Base-by-base conservation (phyloP, 306 rosid genomes). In the Biancaea sappan region DNA sequence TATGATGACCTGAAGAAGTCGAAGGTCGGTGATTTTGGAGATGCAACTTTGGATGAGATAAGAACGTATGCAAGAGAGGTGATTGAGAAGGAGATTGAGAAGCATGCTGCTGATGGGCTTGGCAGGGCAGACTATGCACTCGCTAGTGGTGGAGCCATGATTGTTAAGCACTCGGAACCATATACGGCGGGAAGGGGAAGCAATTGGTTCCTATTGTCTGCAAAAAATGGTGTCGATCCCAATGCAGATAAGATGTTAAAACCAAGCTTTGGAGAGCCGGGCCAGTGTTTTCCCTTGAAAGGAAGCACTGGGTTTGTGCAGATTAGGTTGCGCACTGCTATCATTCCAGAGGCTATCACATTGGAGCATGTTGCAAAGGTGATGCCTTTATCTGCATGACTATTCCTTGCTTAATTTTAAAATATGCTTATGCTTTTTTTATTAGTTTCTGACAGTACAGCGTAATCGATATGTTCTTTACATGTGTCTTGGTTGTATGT, bases 311-410 rank as follows among this genome's bases (percentile, higher is more conserved):
- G 99, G 24, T 95, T 88, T 85, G 92, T 90, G 29, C 91, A 87
- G 80, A 92, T 95, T 80, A 90, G 58, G 88, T 79, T 95, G 77
- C 87, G 98, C 12, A 56, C 96, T 1, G 88, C 89, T 7, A 87
- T 95, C 60, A 66, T 88, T 78, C 97, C 99, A 0, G 98, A 95
- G 85, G 96, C 98, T 69, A 57, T 95, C 71, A 95, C 98, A 25
- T 73, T 95, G 90, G 99, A 95, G 66, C 99, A 95, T 86, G 88
- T 90, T 72, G 93, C 99, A 24, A 87, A 90, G 98, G 99, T 94
- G 72, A 77, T 79, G 50, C n/a, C 34, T 51, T 25, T 61, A 35
- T 19, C 13, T 5, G 0, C 32, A 12, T 72, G 59, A 8, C 15
- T 1, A 18, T 32, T 9, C 25, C 52, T 68, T 34, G 9, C 40